A percentile compares a stretch with the other conserved stretches of the same genome.
Conservation (phyloP, 2,329 filamentous ascomycete genomes). For the Lachnellula arida region DNA sequence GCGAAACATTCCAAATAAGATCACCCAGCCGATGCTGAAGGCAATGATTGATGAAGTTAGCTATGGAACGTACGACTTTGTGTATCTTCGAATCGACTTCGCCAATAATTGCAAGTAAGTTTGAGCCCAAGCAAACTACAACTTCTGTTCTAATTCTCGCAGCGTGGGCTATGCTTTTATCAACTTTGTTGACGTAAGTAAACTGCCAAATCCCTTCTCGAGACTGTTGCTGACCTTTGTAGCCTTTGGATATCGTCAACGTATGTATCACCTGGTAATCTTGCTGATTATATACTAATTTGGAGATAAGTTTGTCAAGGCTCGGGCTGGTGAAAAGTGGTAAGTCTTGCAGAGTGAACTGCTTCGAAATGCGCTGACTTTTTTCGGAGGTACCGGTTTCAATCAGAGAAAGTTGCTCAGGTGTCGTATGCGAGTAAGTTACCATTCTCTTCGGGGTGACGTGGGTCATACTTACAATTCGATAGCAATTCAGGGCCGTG, state of each 20-base stretch:
- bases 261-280: conserved; percentile 35
- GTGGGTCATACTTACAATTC: conserved; percentile 26
- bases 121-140: neutral
- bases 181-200: conserved; percentile 77
- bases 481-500: conserved; percentile 82
- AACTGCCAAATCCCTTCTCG: neutral
- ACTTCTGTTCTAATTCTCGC: conserved; percentile 34
- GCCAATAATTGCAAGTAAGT: conserved; percentile 78
- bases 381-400: conserved; percentile 65
- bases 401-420: conserved; percentile 79
- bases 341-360: conserved; percentile 31
- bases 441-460: neutral
- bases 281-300: conserved; percentile 23
- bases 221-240: conserved; percentile 34
- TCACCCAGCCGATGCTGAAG: conserved; percentile 74
- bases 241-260: conserved; percentile 70
- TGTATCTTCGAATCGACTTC: conserved; percentile 90
- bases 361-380: neutral
- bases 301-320: conserved; percentile 60
- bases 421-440: conserved; percentile 89
- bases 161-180: conserved; percentile 97
- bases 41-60: conserved; percentile 72
- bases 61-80: conserved; percentile 84
- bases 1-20: conserved; percentile 89
- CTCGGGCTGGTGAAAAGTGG: conserved; percentile 67